Conservation (phyloP, 768 basidiomycete species). For the Lactarius pseudohatsudake region DNA sequence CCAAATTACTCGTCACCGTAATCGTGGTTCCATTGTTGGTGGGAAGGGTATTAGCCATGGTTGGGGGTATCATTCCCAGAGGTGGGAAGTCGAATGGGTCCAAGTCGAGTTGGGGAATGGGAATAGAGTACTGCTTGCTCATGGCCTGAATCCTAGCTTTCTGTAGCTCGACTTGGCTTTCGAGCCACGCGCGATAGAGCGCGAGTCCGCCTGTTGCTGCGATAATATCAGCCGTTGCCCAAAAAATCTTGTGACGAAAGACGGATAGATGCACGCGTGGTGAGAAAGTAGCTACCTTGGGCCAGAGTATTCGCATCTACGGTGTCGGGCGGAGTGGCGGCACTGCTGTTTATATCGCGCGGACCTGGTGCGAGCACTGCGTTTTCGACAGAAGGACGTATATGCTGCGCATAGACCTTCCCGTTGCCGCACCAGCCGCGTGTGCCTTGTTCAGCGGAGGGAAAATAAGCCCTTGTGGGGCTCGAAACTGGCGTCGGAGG, state of each 20-base stretch:
- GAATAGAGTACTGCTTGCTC: conserved; percentile 16
- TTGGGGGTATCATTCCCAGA: background rate
- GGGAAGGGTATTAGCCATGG: background rate
- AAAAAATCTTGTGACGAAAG: background rate
- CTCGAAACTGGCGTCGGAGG: background rate
- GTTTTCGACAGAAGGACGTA: background rate
- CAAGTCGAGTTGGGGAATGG: conserved; percentile 16
- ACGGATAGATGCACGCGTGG: background rate
- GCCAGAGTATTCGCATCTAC: background rate
- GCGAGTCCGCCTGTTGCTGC: conserved; percentile 4
- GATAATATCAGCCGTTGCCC: background rate
- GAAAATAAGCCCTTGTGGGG: background rate
- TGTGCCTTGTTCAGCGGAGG: background rate
- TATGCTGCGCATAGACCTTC: background rate
- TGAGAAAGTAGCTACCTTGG: conserved; percentile 10
- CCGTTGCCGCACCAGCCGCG: background rate
- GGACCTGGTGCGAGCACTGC: background rate
- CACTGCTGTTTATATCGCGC: background rate
- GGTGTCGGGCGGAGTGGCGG: background rate
- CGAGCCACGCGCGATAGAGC: conserved; percentile 8
- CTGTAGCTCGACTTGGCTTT: conserved; percentile 7
- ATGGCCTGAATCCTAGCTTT: conserved; percentile 15
- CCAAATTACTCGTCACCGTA: background rate
- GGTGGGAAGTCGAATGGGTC: background rate
- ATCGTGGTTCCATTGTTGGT: background rate